Evolutionary conservation across 768 basidiomycete genomes (phyloP).

Genomic region (Amanita rubescens): DNA sequence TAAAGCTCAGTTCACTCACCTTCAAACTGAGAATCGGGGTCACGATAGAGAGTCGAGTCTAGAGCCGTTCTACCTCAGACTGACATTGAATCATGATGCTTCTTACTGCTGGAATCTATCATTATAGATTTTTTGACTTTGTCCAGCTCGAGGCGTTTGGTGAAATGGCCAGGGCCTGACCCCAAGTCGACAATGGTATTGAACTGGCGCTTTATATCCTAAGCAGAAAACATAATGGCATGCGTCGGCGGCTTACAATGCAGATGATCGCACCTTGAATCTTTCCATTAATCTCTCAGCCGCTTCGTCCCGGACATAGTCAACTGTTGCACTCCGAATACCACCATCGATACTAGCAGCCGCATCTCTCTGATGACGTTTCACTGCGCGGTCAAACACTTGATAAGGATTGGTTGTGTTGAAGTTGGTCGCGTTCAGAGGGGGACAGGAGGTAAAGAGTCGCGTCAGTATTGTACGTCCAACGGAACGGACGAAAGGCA

Average conservation of each 20-base stretch:
- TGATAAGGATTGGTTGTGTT: constrained; percentile 58
- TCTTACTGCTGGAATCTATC: constrained; percentile 80
- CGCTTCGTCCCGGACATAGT: constrained; percentile 88
- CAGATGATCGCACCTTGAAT: constrained; percentile 51
- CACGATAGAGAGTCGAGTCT: constrained; percentile 71
- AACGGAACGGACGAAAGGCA: neutral
- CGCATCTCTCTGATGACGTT: constrained; percentile 70
- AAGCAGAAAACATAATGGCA: constrained; percentile 6
- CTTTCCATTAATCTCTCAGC: constrained; percentile 89
- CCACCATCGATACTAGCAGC: constrained; percentile 55
- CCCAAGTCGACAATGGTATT: constrained; percentile 78
- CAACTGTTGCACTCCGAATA: constrained; percentile 64
- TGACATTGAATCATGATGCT: neutral
- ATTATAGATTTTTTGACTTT: constrained; percentile 70
- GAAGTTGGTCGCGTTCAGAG: constrained; percentile 32
- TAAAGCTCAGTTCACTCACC: constrained; percentile 34
- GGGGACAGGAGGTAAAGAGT: constrained; percentile 41
- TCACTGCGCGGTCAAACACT: constrained; percentile 81
- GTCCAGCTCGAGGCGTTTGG: constrained; percentile 66
- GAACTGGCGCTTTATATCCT: constrained; percentile 92
- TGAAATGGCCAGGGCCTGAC: constrained; percentile 87
- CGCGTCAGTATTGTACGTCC: constrained; percentile 22
- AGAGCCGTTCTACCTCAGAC: neutral
- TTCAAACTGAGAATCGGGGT: constrained; percentile 73
- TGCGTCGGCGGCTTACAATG: too few relatives aligned